Evolutionary conservation across 2,329 filamentous ascomycete species (phyloP), one percentile per base, ranked within the genome.

Genomic region (Colletotrichum abscissum): DNA sequence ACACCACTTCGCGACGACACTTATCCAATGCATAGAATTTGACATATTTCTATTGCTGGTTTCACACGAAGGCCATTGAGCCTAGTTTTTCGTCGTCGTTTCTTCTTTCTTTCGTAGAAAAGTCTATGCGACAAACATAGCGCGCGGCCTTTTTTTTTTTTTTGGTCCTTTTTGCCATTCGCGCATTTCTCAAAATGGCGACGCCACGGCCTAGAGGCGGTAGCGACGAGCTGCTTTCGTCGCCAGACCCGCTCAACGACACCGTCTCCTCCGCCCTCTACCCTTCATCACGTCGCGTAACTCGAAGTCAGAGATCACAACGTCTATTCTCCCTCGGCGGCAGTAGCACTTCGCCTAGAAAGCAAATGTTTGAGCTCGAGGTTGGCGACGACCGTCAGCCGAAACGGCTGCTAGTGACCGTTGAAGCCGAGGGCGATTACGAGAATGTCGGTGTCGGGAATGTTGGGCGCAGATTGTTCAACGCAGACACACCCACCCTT

Each of bases 301-400:
- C 87, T 22, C 84, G 83, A 54, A 88, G 84, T 76, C 83, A 85
- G 58, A 80, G 81, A 22, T 82, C 84, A 14, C 79, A 80, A 72
- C 79, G 81, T 33, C 82, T 86, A 74, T 73, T 81, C 26, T 81
- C 85, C 38, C 78, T 84, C 69, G 78, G 75, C 49, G 73, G 74
- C 28, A 58, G 54, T 33, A 75, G 75, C 22, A 78, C 78, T 19
- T 90, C 89, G 55, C 88, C 89, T 52, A 83, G 88, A 62, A 90
- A 89, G 81, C 88, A 87, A 77, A 89, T 83, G 57, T 90, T 90
- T 74, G 86, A 89, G 79, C 85, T 90, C 42, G 87, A 90, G 75
- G 87, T 89, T 30, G 88, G 88, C 59, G 82, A 87, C 76, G 82
- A 83, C 49, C 79, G 78, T 58, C 84, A 87, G 59, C 88, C 88